Evolutionary conservation across 441 rosid genomes (phyloP), one percentile per base, ranked within the genome.

Genomic region (California macrophylla): DNA sequence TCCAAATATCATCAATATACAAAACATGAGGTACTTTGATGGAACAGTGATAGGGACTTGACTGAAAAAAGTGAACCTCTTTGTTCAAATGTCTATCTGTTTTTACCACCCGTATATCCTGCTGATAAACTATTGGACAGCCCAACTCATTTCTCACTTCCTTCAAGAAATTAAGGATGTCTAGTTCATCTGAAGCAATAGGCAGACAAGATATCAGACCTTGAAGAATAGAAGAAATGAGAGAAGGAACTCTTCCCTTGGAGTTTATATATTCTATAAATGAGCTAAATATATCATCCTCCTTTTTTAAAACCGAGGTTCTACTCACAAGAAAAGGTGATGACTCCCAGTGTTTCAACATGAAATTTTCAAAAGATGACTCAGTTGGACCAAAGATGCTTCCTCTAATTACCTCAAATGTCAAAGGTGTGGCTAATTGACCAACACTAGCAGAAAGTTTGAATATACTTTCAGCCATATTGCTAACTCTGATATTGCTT

Each of bases 151-250:
- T 74, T 64, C 81, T 79, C 70, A 71, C 79, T 61, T 84, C 83
- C 69, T 72, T 80, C 64, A 84, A 76, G 79, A 81, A 84, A 73
- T 76, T 76, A 71, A 81, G 67, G 72, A 85, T 84, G 74, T 85
- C 84, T 24, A 79, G 28, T 60, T 85, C 88, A 73, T 87, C 88
- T 1, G 88, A 87, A 74, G 81, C 83, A 66, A 87, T 82, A 67
- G 88, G 88, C 29, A 67, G 77, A 72, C 88, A 87, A 70, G 89
- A 82, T 73, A 80, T 63, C 34, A 76, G 79, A 72, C 56, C 58
- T 64, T 66, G 77, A 72, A 82, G 85, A 73, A 82, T 74, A 69
- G 75, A 74, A 68, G 85, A 67, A 66, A 82, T 23, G 71, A 71
- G 75, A 16, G 76, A 69, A 66, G 67, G 79, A 66, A 73, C 45